Base-by-base conservation (phyloP, 2,329 filamentous ascomycete genomes). In the Gnomoniopsis sp. region DNA sequence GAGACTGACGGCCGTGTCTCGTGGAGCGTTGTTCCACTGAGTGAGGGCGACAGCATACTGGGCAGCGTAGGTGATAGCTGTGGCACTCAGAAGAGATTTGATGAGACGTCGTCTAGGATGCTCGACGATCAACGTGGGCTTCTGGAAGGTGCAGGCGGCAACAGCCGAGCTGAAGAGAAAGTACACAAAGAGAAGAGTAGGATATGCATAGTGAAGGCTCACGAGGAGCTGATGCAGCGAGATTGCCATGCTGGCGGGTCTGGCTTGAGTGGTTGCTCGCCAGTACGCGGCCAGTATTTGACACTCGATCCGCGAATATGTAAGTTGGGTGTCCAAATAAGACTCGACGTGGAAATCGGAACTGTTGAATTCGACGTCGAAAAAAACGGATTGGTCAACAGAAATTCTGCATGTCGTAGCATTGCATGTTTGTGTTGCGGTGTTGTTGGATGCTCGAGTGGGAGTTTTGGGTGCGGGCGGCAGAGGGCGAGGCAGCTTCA, bases 121-220 rank as follows among this genome's bases (percentile, higher is more conserved):
- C 44, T 74, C 58, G 57, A 68, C 64, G 61, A 70, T 69, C 52
- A 71, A 65, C 14, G 72, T 67, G 65, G 69, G 75, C 23, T 78
- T 79, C 64, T 84, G 79, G 26, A 86, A 72, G 19, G 77, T 82
- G 68, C 79, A 84, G 41, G 81, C 72, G 3, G 80, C 80, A 53
- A 84, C 64, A 33, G 77, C 70, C 23, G 77, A 79, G 10, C 84
- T 74, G 55, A 77, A 62, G 53, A 81, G 69, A 68, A 86, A 89
- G 71, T 83, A 88, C 56, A 76, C 50, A 65, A 87, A 86, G 59
- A 86, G 71, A 21, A 76, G 59, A 11, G 80, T 75, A 12, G 87
- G 85, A 63, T 83, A 86, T 10, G 77, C 71, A 68, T 88, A 88
- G 71, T 84, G 82, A 48, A 88, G 72, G 63, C 73, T 71, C 49